Percentiles rank a stretch among this genome's conserved stretches.
These are phyloP conservation scores for Russula vinacea DNA, from an alignment of 768 basidiomycete species.

Conservation along the genomic window DNA sequence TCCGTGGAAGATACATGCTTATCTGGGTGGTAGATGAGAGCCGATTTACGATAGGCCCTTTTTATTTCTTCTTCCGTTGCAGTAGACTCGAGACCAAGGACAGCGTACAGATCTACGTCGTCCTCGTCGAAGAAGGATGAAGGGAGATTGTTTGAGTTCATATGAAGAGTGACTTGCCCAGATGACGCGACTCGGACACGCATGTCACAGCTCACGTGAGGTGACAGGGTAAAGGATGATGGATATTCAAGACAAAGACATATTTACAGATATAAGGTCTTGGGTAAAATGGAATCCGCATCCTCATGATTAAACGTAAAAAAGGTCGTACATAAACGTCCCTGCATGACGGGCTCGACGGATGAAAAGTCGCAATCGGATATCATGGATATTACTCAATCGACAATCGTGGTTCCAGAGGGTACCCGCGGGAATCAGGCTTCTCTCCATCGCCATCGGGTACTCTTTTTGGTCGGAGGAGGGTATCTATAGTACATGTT, in stretches of 20 bases:
- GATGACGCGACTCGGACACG: not conserved
- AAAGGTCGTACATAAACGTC: not conserved
- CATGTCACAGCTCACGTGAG: conserved; percentile 20
- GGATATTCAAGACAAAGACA: no score
- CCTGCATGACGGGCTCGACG: not conserved
- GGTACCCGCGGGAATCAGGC: conserved; percentile 53
- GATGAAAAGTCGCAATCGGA: no score
- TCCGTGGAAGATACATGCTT: conserved; percentile 68
- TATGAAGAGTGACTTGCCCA: not conserved
- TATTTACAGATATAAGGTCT: no score
- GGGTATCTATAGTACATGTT: conserved; percentile 18
- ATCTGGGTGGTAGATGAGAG: conserved; percentile 85
- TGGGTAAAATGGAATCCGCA: not conserved
- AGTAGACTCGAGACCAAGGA: conserved; percentile 55
- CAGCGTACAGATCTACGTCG: conserved; percentile 76
- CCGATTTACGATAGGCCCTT: conserved; percentile 80
- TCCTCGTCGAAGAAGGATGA: conserved; percentile 73
- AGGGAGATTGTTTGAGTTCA: conserved; percentile 59
- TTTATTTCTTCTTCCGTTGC: conserved; percentile 68
- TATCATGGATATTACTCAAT: conserved; percentile 52
- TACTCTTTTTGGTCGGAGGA: conserved; percentile 15
- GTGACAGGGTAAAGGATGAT: not conserved
- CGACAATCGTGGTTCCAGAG: conserved; percentile 63
- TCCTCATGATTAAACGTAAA: not conserved
- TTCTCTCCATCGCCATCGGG: conserved; percentile 38